Conservation (phyloP, 257 asterid species). For the Plantago major region DNA sequence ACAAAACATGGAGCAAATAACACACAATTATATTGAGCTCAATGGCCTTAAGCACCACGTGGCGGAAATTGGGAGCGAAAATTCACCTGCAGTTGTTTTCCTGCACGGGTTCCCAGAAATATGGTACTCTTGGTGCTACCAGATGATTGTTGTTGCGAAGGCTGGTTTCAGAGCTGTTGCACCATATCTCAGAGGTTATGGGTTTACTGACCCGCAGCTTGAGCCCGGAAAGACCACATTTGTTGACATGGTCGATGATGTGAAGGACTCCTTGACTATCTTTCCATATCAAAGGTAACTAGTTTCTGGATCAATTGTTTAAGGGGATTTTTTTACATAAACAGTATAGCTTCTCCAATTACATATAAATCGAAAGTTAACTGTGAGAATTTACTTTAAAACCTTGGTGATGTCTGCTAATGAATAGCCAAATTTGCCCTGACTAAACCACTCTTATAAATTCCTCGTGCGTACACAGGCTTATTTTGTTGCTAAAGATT, state of each 20-base stretch:
- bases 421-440: constrained; percentile 31
- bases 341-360: too few species aligned
- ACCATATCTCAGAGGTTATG: constrained; percentile 53
- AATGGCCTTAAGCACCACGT: constrained; percentile 39
- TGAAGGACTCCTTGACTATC: constrained; percentile 40
- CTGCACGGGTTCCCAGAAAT: constrained; percentile 41
- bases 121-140: constrained; percentile 52
- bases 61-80: constrained; percentile 29
- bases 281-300: constrained; percentile 36
- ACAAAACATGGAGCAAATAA: constrained; percentile 25
- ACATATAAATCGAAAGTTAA: too few species aligned
- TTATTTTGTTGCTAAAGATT: constrained; percentile 45
- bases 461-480: constrained; percentile 25
- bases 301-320: neutral
- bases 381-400: too few species aligned
- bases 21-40: constrained; percentile 29
- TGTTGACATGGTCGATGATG: constrained; percentile 38
- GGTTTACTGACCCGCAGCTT: constrained; percentile 47
- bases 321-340: too few species aligned
- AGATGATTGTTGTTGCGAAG: constrained; percentile 30
- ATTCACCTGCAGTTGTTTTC: constrained; percentile 28
- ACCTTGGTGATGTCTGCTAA: too few species aligned
- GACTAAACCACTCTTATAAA: too few species aligned
- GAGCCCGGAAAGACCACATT: constrained; percentile 41
- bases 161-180: constrained; percentile 42